phyloP scores from a whole-genome alignment of 2,329 filamentous ascomycete genomes.

The Colletotrichum melonis region DNA sequence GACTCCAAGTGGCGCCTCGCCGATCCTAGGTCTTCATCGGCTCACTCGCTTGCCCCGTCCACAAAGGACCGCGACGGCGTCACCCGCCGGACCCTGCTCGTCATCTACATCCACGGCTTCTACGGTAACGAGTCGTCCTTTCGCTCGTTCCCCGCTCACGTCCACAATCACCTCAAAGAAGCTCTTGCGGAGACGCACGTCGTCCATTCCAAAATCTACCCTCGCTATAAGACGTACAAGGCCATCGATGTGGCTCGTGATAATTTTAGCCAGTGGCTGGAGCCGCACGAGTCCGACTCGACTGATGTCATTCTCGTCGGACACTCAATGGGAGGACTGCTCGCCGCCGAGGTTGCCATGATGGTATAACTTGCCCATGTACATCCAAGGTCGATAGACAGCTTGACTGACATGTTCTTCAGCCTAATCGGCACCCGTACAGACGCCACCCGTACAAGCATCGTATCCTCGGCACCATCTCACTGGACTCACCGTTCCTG shows the following conservation, averaged over 20 bases:
- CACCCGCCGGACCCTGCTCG: conserved; percentile 69
- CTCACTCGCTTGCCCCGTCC: conserved; percentile 48
- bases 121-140: conserved; percentile 91
- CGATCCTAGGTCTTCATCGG: conserved; percentile 62
- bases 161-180: conserved; percentile 79
- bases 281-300: conserved; percentile 77
- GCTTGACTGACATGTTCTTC: conserved; percentile 12
- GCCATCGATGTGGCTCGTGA: conserved; percentile 80
- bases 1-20: conserved; percentile 38
- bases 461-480: conserved; percentile 82
- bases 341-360: conserved; percentile 83
- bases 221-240: conserved; percentile 81
- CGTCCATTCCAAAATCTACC: conserved; percentile 89
- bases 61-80: conserved; percentile 34
- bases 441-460: conserved; percentile 68
- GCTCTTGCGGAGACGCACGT: conserved; percentile 78
- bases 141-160: conserved; percentile 86
- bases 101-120: conserved; percentile 92
- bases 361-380: conserved; percentile 54
- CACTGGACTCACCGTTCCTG: conserved; percentile 87
- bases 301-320: conserved; percentile 88
- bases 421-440: conserved; percentile 50
- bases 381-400: background rate
- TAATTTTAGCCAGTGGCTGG: conserved; percentile 85
- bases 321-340: conserved; percentile 89